Evolutionary conservation across 2,329 filamentous ascomycete genomes (phyloP), one percentile per base, ranked within the genome.

Genomic region (Fulvia fulva): DNA sequence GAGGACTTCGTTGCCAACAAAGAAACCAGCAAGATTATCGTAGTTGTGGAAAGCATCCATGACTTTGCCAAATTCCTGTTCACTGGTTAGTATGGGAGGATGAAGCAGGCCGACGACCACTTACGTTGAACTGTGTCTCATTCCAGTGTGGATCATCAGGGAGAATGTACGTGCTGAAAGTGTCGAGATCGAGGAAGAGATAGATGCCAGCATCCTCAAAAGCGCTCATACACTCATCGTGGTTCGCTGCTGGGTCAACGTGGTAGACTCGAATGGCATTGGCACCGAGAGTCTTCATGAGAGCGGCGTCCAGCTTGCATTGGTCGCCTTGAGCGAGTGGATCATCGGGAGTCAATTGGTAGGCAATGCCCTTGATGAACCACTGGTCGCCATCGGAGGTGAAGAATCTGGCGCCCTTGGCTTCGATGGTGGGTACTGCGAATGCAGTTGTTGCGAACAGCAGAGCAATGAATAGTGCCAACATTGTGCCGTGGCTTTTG

Each of bases 191-290:
- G 51, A 95, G 82, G 71, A 93, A 87, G 55, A 91, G 75, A 72
- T 96, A 95, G 72, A 96, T 93, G 57, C 89, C 89, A 44, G 85
- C 88, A 67, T 91, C 84, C 12, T 84, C 85, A 71, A 96, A 90
- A 1, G 86, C 87, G 55, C 80, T 80, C 90, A 96, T 95, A 77
- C 91, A 96, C 21, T 81, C 87, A 58, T 83, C 80, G 74, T 96
- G 92, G 71, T 93, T 78, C 30, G 77, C 84, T 2, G 75, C 73
- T 1, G 89, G 77, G 67, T 95, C 87, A 61, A 96, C 90, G 70
- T 96, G 90, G 75, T 96, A 96, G 58, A 94, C 88, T 57, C 91
- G 89, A 68, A 96, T 91, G 28, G 88, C 82, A 73, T 96, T 96
- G 71, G 88, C 84, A 62, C 90, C 90, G 55, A 96, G 79, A 19